Base-by-base conservation (phyloP, 257 asterid species). In the Solanum peruvianum region DNA sequence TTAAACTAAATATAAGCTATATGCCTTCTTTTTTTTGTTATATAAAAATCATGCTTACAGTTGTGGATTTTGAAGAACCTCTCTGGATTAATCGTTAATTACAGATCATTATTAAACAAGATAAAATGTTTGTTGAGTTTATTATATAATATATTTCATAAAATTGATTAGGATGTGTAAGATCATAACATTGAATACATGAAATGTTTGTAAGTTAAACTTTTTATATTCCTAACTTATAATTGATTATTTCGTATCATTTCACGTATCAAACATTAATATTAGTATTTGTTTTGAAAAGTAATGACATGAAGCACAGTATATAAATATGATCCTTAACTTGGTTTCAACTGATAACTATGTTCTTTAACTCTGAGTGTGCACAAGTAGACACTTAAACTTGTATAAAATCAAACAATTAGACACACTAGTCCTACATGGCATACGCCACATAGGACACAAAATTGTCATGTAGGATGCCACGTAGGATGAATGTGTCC, bases 241-340 rank as follows among this genome's bases (percentile, higher is more conserved):
- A 56, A 56, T 56, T 56, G 64, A 18, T 20, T 56, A 20, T 56
- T 56, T 20, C 25, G 25, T 20, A 56, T 56, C 11, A 56, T 62
- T 4, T 4, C 29, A 21, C 25, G 13, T 60, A 60, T 21, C 12
- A 9, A 60, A 60, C 3, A 60, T 21, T 15, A 9, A 0, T 62
- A 62, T 10, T 23, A 62, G 7, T 62, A 4, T 62, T 10, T 62
- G 14, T 23, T 62, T 10, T 62, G 70, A 10, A 62, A 64, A n/a
- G 1, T 0, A 64, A n/a, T 1, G 1, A 66, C 13, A 66, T 9
- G 2, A 2, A 66, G 35, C 20, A 4, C 16, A 33, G 0, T 33
- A 33, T 33, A 33, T 33, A 33, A 33, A 33, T 33, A 33, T 33
- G 35, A 33, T 1, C 0, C 35, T 33, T 33, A 33, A 33, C 5